Evolutionary conservation across 768 basidiomycete genomes (phyloP).

Genomic region (Trichaptum fuscoviolaceum): DNA sequence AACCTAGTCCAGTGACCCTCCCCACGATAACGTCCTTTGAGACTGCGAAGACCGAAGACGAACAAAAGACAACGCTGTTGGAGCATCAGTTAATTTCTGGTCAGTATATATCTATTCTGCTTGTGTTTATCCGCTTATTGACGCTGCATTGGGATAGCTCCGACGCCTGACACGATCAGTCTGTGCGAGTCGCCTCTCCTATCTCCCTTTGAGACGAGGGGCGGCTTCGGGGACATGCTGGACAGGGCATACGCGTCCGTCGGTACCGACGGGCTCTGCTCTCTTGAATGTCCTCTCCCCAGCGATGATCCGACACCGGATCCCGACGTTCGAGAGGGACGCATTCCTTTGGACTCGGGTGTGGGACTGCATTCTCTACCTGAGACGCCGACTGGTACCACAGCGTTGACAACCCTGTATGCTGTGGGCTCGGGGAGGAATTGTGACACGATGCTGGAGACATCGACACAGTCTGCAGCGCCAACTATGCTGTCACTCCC

Average conservation of each 20-base stretch:
- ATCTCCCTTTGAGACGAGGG: neutral
- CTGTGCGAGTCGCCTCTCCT: neutral
- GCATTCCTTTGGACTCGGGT: neutral
- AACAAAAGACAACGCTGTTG: neutral
- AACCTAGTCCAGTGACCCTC: neutral
- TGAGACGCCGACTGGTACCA: neutral
- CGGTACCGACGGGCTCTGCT: neutral
- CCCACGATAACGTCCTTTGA: neutral
- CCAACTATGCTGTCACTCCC: neutral
- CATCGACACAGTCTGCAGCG: neutral
- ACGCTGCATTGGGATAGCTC: neutral
- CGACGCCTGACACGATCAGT: neutral
- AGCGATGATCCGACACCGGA: neutral
- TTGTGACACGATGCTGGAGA: neutral
- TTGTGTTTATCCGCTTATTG: neutral
- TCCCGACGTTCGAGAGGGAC: neutral
- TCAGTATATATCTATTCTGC: neutral
- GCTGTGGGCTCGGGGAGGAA: no score
- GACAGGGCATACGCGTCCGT: neutral
- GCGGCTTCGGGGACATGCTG: neutral
- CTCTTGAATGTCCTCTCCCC: neutral
- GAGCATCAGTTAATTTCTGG: neutral
- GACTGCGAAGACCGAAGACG: neutral
- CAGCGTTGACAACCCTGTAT: neutral
- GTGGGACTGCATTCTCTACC: neutral